A percentile compares a stretch with the other conserved stretches of the same genome.
Evolutionary conservation across 73 alveolate genomes (phyloP).

Genomic region (Tetrahymena malaccensis): DNA sequence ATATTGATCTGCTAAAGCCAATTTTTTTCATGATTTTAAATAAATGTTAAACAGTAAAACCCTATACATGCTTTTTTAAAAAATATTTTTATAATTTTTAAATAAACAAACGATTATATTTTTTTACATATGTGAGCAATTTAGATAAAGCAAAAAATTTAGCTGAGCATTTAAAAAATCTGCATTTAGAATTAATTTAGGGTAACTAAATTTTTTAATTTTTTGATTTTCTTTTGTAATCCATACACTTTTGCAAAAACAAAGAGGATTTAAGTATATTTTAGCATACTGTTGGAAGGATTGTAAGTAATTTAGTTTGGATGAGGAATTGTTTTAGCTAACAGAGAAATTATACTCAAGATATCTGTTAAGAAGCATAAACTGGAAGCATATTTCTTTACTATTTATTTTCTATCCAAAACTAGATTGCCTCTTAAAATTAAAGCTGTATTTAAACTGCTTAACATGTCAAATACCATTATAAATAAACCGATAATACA

Average conservation of each 20-base stretch:
- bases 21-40: background rate
- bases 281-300: background rate
- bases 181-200: background rate
- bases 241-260: background rate
- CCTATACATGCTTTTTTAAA: background rate
- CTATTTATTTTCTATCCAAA: background rate
- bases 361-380: background rate
- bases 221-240: too few species aligned
- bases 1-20: background rate
- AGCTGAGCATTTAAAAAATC: background rate
- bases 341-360: background rate
- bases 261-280: background rate
- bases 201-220: background rate
- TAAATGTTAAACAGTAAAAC: background rate
- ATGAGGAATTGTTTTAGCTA: background rate
- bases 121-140: background rate
- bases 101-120: too few species aligned
- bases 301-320: background rate
- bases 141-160: background rate
- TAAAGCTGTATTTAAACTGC: too few species aligned
- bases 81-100: too few species aligned
- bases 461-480: background rate
- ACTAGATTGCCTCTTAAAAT: background rate
- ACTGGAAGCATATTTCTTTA: background rate
- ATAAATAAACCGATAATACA: too few species aligned